phyloP scores from a whole-genome alignment of 2,329 filamentous ascomycete species.

The Fusarium xylarioides region DNA sequence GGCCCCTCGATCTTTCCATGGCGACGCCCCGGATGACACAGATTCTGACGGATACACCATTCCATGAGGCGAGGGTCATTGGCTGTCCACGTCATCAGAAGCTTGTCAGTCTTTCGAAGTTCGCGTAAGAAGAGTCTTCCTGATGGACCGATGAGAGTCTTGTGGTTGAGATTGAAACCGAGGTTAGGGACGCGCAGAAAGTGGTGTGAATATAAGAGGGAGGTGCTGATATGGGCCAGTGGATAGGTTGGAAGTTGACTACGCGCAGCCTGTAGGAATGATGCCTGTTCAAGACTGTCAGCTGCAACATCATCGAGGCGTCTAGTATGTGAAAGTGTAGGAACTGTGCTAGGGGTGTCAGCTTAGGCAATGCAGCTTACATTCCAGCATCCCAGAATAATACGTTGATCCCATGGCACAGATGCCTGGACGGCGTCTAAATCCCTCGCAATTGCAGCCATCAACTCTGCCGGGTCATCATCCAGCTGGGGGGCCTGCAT shows the following conservation, averaged over 20 bases:
- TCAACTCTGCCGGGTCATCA: conserved; percentile 75
- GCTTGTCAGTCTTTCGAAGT: conserved; percentile 58
- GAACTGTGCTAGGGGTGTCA: neutral
- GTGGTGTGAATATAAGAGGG: conserved; percentile 72
- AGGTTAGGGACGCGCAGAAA: conserved; percentile 74
- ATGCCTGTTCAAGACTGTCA: conserved; percentile 56
- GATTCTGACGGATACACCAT: conserved; percentile 70
- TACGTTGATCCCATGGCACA: conserved; percentile 74
- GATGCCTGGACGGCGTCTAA: conserved; percentile 62
- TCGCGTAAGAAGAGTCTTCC: conserved; percentile 73
- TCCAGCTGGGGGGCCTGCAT: conserved; percentile 61
- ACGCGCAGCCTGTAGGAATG: conserved; percentile 72
- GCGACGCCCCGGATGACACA: conserved; percentile 47
- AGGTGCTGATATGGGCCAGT: conserved; percentile 74
- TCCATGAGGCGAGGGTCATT: conserved; percentile 83
- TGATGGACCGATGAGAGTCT: conserved; percentile 71
- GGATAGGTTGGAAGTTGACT: conserved; percentile 70
- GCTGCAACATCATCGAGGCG: neutral
- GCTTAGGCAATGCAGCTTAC: conserved; percentile 51
- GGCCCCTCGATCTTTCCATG: neutral
- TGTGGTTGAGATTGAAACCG: conserved; percentile 81
- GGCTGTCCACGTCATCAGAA: conserved; percentile 85
- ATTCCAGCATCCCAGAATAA: conserved; percentile 86
- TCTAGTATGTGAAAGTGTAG: neutral
- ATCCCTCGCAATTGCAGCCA: conserved; percentile 72